Conservation (phyloP, 805 yeast genomes). For the Barnettozyma pratensis region DNA sequence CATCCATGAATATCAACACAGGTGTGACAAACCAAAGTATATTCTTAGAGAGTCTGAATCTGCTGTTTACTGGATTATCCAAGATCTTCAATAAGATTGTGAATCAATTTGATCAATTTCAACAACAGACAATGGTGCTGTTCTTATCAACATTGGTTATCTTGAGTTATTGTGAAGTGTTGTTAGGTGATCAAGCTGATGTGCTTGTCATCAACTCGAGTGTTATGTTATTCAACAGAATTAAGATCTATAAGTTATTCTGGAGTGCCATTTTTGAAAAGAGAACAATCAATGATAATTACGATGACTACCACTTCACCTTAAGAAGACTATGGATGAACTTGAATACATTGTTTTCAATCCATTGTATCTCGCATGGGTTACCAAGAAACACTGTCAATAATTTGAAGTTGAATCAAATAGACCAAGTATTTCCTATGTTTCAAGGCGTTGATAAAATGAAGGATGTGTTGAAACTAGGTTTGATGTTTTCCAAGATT, state of each 20-base stretch:
- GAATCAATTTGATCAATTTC: constrained; percentile 8
- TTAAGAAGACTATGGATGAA: constrained; percentile 42
- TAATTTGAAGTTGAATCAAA: constrained; percentile 7
- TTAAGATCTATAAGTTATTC: constrained; percentile 39
- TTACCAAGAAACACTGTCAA: constrained; percentile 31
- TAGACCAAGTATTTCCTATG: constrained; percentile 20
- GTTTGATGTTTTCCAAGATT: constrained; percentile 21
- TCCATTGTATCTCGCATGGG: constrained; percentile 50
- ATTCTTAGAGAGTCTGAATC: constrained; percentile 11
- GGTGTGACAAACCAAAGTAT: neutral
- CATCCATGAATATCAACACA: neutral
- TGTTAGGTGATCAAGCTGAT: constrained; percentile 58
- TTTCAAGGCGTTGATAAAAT: constrained; percentile 16
- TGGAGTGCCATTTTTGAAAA: constrained; percentile 12
- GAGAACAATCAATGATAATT: constrained; percentile 15
- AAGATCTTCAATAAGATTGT: constrained; percentile 12
- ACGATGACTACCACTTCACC: constrained; percentile 22
- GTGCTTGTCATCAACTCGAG: constrained; percentile 47
- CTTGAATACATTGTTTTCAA: constrained; percentile 43
- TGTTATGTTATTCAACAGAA: constrained; percentile 52
- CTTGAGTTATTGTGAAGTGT: constrained; percentile 50
- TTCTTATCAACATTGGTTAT: constrained; percentile 30
- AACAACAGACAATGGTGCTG: constrained; percentile 11
- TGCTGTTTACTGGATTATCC: constrained; percentile 12
- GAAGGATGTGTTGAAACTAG: constrained; percentile 23